Base-by-base conservation (phyloP, 2,329 filamentous ascomycete genomes). In the Hypoxylon sp. region DNA sequence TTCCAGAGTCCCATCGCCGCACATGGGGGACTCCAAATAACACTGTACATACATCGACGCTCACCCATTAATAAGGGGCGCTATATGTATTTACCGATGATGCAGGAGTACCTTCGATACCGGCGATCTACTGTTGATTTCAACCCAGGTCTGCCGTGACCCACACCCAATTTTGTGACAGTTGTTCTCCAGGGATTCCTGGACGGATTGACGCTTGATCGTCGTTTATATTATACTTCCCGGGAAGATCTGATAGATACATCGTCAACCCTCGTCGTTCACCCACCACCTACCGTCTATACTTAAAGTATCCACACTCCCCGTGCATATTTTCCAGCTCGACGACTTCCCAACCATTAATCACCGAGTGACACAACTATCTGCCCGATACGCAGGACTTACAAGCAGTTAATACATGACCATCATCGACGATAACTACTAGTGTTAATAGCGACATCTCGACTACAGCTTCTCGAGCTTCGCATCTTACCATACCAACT, bases 141-240 rank as follows among this genome's bases (percentile, higher is more conserved):
- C 68, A 69, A 73, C 71, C 71, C 70, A 74, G 71, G 64, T 67
- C 69, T 71, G 67, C 67, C 68, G 70, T 63, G 77, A 74, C 75
- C 77, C 77, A 79, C 77, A 71, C 70, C 71, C 71, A 78, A 77
- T 78, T 78, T 79, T 79, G 76, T 79, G 76, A 80, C 76, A 79
- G 73, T 72, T 76, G 71, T 69, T 72, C 68, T 69, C 68, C 74
- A 73, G 71, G 76, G 75, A 76, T 78, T 71, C 69, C 64, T 72
- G 69, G 69, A 72, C 73, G 72, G 75, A 75, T 77, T 77, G 69
- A 69, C 75, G 71, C 75, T 75, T 73, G 76, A 78, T 79, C 76
- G 71, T 71, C 76, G 69, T 58, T 72, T 69, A 68, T 70, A 70
- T 71, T 72, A 63, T 66, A 69, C 66, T 67, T 71, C 59, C 69